Evolutionary conservation across 345 rosid genomes (phyloP).

Genomic region (Melaleuca quinquenervia): DNA sequence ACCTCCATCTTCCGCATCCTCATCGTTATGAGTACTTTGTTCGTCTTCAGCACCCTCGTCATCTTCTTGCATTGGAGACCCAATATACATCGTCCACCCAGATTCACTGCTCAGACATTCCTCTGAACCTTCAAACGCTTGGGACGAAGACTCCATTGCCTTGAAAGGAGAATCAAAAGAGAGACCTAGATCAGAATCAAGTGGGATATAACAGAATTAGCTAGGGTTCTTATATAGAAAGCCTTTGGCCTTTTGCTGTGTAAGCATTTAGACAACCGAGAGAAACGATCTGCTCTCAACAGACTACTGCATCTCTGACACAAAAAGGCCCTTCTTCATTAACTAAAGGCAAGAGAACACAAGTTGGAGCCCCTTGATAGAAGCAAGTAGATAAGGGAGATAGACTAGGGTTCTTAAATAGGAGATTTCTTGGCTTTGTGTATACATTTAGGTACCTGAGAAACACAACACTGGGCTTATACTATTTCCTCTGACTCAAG

Average conservation of each 20-base stretch:
- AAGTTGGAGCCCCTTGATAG: not conserved
- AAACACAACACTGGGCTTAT: not conserved
- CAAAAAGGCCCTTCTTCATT: not conserved
- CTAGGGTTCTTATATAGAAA: not conserved
- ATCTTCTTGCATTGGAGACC: constrained; percentile 22
- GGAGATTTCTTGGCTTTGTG: not conserved
- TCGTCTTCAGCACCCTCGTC: not conserved
- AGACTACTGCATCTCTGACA: not conserved
- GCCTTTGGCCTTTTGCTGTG: not conserved
- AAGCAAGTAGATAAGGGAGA: not conserved
- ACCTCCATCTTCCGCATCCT: not conserved
- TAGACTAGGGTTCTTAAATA: not conserved
- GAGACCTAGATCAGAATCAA: not conserved
- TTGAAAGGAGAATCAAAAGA: not conserved
- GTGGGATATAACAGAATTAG: not conserved
- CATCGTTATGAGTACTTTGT: not conserved
- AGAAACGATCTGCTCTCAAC: not conserved
- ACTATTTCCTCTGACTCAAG: not conserved
- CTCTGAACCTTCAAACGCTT: constrained; percentile 14
- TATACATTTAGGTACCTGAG: not conserved
- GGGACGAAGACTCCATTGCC: constrained; percentile 37
- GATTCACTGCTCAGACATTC: constrained; percentile 55
- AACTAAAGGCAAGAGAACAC: not conserved
- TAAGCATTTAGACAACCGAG: not conserved
- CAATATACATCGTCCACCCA: constrained; percentile 72